Evolutionary conservation across 345 rosid genomes (phyloP).

Genomic region (Gossypium bickii): DNA sequence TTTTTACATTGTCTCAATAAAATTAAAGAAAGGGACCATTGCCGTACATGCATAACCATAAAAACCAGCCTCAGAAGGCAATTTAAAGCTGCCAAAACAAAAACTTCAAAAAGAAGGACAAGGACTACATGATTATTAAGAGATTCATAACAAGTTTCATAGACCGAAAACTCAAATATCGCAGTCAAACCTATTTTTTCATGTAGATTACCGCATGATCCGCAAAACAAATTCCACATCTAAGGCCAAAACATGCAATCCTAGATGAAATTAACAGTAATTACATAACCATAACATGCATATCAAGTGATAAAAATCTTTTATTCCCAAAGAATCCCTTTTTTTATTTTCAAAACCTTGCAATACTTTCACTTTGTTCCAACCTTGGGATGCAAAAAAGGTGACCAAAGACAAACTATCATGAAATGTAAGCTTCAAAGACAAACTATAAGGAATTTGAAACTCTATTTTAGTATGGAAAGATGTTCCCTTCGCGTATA

Average conservation of each 20-base stretch:
- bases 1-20: background rate
- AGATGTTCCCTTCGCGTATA: too few relatives aligned
- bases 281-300: background rate
- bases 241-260: background rate
- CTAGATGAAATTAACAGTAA: background rate
- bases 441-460: background rate
- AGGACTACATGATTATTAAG: background rate
- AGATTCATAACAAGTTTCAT: slow-evolving; percentile 4
- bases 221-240: background rate
- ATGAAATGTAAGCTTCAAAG: background rate
- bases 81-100: background rate
- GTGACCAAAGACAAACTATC: background rate
- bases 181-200: background rate
- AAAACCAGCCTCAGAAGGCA: background rate
- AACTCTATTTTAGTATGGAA: background rate
- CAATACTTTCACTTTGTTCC: background rate
- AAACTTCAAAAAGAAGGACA: background rate
- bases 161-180: background rate
- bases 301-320: slow-evolving; percentile 5
- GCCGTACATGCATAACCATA: background rate
- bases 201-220: background rate
- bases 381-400: background rate
- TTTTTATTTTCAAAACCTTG: background rate
- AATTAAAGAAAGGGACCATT: background rate
- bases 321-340: slow-evolving; percentile 1